phyloP scores from a whole-genome alignment of 1,284 basidiomycete species.

The Ceratobasidium sp. region DNA sequence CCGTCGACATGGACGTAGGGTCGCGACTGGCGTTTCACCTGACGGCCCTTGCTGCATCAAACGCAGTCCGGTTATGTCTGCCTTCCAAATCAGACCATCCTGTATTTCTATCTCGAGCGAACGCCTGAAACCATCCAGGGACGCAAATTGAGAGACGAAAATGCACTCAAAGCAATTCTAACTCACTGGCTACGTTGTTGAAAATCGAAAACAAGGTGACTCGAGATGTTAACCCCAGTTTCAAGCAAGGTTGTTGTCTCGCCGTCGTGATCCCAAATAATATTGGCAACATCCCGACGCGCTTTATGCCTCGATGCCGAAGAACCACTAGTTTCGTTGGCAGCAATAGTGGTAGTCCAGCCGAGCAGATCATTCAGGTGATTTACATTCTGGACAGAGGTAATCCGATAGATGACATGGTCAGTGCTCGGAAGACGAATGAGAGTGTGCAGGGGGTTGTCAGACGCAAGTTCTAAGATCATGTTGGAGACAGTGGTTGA shows the following conservation, averaged over 20 bases:
- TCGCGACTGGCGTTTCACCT: slow-evolving; percentile 29
- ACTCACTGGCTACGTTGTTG: slow-evolving; percentile 45
- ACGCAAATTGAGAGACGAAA: background rate
- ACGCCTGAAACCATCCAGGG: slow-evolving; percentile 20
- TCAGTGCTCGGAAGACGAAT: slow-evolving; percentile 42
- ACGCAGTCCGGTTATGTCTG: slow-evolving; percentile 36
- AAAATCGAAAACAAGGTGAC: slow-evolving; percentile 43
- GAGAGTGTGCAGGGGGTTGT: slow-evolving; percentile 44
- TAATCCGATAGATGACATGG: slow-evolving; percentile 38
- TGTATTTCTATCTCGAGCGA: slow-evolving; percentile 39
- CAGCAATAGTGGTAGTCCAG: slow-evolving; percentile 43
- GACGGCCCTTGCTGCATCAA: slow-evolving; percentile 40
- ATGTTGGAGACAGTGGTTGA: slow-evolving; percentile 32
- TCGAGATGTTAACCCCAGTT: slow-evolving; percentile 26
- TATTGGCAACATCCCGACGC: slow-evolving; percentile 41
- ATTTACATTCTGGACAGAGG: slow-evolving; percentile 42
- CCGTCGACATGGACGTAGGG: slow-evolving; percentile 37
- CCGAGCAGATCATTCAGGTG: slow-evolving; percentile 42
- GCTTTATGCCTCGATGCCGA: slow-evolving; percentile 36
- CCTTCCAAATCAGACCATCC: slow-evolving; percentile 42
- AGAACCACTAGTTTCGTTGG: slow-evolving; percentile 9
- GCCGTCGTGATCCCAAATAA: slow-evolving; percentile 44
- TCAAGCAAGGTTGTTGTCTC: slow-evolving; percentile 32
- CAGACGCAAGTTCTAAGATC: slow-evolving; percentile 43
- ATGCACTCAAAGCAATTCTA: background rate